phyloP scores from a whole-genome alignment of 2,329 filamentous ascomycete species.

The Aspergillus floridensis region DNA sequence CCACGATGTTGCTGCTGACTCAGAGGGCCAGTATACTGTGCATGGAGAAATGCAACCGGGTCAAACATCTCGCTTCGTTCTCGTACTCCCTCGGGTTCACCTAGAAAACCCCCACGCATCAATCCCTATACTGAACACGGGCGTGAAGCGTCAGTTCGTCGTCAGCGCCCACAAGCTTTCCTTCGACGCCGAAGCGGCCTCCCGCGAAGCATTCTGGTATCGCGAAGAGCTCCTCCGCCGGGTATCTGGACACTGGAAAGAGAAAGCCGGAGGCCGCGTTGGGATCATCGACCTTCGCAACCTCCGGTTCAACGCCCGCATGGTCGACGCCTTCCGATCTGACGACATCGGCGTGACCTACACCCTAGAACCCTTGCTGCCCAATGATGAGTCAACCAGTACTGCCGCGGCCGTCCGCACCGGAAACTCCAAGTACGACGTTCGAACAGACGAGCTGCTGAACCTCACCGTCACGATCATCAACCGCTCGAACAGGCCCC shows the following conservation, averaged over 20 bases:
- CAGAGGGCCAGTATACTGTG: constrained; percentile 30
- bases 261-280: constrained; percentile 55
- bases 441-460: constrained; percentile 62
- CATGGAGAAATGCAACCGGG: constrained; percentile 54
- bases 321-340: constrained; percentile 79
- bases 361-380: constrained; percentile 33
- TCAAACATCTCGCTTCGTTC: constrained; percentile 68
- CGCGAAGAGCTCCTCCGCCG: constrained; percentile 73
- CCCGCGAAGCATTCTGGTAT: constrained; percentile 87
- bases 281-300: constrained; percentile 75
- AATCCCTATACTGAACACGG: constrained; percentile 76
- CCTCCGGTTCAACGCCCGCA: constrained; percentile 69
- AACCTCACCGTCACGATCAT: constrained; percentile 68
- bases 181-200: constrained; percentile 73
- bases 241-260: constrained; percentile 70
- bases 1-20: constrained; percentile 12
- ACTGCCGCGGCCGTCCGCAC: constrained; percentile 40
- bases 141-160: constrained; percentile 87
- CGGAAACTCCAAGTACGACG: constrained; percentile 47
- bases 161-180: constrained; percentile 77
- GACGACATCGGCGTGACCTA: constrained; percentile 72
- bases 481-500: constrained; percentile 67
- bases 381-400: constrained; percentile 12
- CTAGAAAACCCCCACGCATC: constrained; percentile 72
- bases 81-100: constrained; percentile 73